Evolutionary conservation across 2,329 filamentous ascomycete genomes (phyloP), one percentile per base, ranked within the genome.

Genomic region (Sclerotinia trifoliorum): DNA sequence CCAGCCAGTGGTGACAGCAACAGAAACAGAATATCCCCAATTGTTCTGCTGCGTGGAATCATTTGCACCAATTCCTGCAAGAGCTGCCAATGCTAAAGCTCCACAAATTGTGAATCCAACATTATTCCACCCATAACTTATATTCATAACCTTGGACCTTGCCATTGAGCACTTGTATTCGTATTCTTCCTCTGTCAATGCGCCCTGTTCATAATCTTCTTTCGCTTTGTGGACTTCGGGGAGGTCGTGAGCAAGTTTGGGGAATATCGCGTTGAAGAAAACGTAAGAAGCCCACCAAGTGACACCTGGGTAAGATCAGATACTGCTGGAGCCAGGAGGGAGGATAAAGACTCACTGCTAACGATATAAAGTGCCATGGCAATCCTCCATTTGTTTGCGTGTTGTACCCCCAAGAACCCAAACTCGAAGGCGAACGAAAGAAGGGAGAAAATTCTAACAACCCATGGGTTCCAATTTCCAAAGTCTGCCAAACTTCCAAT

Each of bases 211-310:
- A 21, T 71, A 68, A 24, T 74, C 67, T 24, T 74, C 72, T 56
- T 67, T 68, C 6, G 75, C 75, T 17, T 39, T 35, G 49, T 74
- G 72, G 46, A 68, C 70, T 68, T 77, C 75, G 4, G 75, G 75
- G 11, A 76, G 73, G 60, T 77, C 74, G 68, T 75, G 73, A 19
- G 75, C 68, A 17, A 77, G 66, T 63, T 77, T 76, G 2, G 75
- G 75, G 58, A 77, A 77, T 21, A 76, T 74, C 5, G 75, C 75
- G 56, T 76, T 77, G 71, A 76, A 77, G 54, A 77, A 77, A 44
- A 77, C 75, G 49, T 77, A 77, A 2, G 75, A 77, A 5, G 75
- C 72, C 75, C 74, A 75, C 69, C 73, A 77, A 17, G 74, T 74
- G 46, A 76, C 71, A 46, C 74, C 75, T 77, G 32, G 46, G 49